These are phyloP conservation scores for Leccinum uliginosum DNA, from an alignment of 768 basidiomycete genomes.

Conservation along the genomic window DNA sequence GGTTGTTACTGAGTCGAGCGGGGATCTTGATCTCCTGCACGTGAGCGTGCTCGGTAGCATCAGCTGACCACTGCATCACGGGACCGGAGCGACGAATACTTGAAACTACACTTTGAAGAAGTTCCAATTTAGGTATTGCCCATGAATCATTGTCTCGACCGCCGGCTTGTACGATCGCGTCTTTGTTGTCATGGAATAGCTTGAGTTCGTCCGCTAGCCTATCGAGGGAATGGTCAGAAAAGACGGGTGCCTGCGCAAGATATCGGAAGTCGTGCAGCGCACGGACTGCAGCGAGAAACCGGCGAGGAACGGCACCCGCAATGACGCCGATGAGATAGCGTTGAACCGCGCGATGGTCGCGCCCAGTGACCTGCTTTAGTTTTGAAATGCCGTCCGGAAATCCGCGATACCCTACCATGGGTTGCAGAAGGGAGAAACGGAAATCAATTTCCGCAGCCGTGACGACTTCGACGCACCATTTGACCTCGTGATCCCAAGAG, in stretches of 20 bases:
- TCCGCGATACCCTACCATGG: constrained; percentile 32
- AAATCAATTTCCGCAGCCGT: constrained; percentile 32
- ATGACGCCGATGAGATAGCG: constrained; percentile 18
- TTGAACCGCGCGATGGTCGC: constrained; percentile 12
- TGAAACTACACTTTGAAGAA: neutral
- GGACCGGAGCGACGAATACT: constrained; percentile 1
- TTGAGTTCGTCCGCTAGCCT: constrained; percentile 24
- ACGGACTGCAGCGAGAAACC: constrained; percentile 6
- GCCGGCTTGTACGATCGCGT: constrained; percentile 26
- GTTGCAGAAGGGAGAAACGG: constrained; percentile 35
- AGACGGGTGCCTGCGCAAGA: constrained; percentile 32
- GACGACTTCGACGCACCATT: neutral
- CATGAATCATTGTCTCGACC: neutral
- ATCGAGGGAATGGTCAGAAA: constrained; percentile 28
- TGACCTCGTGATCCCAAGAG: neutral
- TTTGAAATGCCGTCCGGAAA: constrained; percentile 37
- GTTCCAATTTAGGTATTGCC: constrained; percentile 1
- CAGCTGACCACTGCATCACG: neutral
- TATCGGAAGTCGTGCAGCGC: constrained; percentile 38
- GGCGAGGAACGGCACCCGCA: neutral
- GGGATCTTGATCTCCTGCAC: neutral
- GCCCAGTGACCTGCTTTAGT: constrained; percentile 15
- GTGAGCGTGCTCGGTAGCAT: neutral
- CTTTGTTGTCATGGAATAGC: constrained; percentile 36
- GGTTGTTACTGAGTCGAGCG: neutral